A percentile compares a stretch with the other conserved stretches of the same genome.
phyloP scores from a whole-genome alignment of 2,329 filamentous ascomycete genomes.

The Sporothrix pseudoabietina region DNA sequence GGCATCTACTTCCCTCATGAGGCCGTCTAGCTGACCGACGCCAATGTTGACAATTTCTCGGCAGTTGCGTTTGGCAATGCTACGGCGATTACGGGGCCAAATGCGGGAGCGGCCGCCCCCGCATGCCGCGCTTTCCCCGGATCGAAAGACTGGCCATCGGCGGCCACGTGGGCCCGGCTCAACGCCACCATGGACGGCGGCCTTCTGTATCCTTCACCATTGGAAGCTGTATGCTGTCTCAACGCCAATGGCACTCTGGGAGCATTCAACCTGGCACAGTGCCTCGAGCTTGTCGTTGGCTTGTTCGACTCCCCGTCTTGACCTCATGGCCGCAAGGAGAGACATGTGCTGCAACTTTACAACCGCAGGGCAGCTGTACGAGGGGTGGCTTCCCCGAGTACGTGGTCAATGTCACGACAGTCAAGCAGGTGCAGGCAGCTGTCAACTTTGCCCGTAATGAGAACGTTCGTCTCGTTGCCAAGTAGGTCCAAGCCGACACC shows the following conservation, averaged over 20 bases:
- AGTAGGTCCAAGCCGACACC: conserved; percentile 32
- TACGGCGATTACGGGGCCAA: conserved; percentile 33
- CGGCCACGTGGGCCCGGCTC: conserved; percentile 39
- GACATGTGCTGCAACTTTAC: conserved; percentile 41
- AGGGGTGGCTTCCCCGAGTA: conserved; percentile 46
- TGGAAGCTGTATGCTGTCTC: conserved; percentile 43
- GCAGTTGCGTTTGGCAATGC: conserved; percentile 38
- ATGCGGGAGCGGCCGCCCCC: neutral
- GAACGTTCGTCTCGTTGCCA: conserved; percentile 46
- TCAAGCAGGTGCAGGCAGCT: conserved; percentile 45
- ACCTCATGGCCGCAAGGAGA: conserved; percentile 44
- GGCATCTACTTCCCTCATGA: conserved; percentile 32
- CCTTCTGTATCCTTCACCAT: conserved; percentile 43
- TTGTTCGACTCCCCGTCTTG: conserved; percentile 37
- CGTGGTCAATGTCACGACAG: conserved; percentile 45
- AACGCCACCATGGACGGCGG: conserved; percentile 40
- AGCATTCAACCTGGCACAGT: conserved; percentile 39
- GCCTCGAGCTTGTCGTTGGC: conserved; percentile 39
- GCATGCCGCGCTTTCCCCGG: conserved; percentile 42
- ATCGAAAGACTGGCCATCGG: conserved; percentile 40
- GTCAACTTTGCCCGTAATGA: conserved; percentile 48
- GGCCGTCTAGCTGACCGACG: conserved; percentile 38
- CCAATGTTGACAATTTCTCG: conserved; percentile 41
- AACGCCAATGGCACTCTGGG: conserved; percentile 34
- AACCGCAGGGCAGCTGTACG: conserved; percentile 39